Base-by-base conservation (phyloP, 106 monocot genomes). In the Alisma plantagoaquatica region DNA sequence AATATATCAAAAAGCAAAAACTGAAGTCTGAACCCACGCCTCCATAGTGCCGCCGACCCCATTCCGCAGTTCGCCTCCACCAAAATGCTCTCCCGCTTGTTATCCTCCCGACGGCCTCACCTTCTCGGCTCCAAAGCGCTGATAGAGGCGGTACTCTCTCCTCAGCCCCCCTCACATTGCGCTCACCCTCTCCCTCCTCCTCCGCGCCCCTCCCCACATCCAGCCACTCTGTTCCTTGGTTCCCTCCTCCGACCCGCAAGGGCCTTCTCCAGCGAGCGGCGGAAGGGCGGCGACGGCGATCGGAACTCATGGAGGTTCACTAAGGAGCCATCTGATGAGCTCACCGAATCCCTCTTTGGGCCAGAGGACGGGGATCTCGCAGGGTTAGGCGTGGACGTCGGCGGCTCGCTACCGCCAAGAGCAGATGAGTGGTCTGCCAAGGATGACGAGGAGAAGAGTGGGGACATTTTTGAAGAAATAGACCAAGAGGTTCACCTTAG, bases 61-160 rank as follows among this genome's bases (percentile, higher is more conserved):
- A 22, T 22, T 32, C 32, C 18, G 11, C 2, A 31, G 12, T 4
- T 24, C 16, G 2, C 38, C 23, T 15, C 54, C 20, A 17, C 30
- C 6, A 58, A 58, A 43, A 58, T 58, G 58, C 58, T 58, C 58
- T 58, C 58, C 27, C 58, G 58, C 43, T 3, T 44, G 17, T 44
- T 58, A 27, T 43, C 58, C n/a, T n/a, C n/a, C n/a, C n/a, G n/a
- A n/a, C n/a, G n/a, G n/a, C n/a, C n/a, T n/a, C n/a, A n/a, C n/a
- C n/a, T n/a, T n/a, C n/a, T n/a, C n/a, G n/a, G n/a, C n/a, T n/a
- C n/a, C n/a, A n/a, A n/a, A n/a, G n/a, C n/a, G n/a, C n/a, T n/a
- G n/a, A n/a, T n/a, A n/a, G n/a, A n/a, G n/a, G n/a, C n/a, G n/a
- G n/a, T n/a, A n/a, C 28, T 27, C 27, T 15, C 33, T 44, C 23